These are phyloP conservation scores for Peniophora sp. DNA, from an alignment of 1,284 basidiomycete genomes.

Conservation along the genomic window DNA sequence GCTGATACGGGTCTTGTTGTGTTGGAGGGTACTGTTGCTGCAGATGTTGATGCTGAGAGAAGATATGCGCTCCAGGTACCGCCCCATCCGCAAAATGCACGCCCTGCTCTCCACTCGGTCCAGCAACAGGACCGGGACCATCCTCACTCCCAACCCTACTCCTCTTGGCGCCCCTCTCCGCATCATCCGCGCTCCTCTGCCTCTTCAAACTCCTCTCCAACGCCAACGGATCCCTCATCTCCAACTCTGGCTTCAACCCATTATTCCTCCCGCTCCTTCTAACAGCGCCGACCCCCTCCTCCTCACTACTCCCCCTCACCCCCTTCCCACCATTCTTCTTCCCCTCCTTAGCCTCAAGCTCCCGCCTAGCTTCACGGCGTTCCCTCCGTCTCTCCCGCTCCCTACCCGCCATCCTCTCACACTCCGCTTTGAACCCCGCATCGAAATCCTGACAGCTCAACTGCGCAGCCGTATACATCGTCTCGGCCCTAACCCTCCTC, in stretches of 20 bases:
- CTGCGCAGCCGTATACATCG: constrained; percentile 84
- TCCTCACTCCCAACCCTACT: constrained; percentile 38
- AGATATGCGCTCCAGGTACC: too few species aligned
- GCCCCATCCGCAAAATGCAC: too few species aligned
- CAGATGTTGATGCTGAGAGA: too few species aligned
- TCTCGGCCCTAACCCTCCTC: constrained; percentile 73
- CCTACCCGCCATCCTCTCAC: constrained; percentile 80
- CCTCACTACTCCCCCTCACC: constrained; percentile 40
- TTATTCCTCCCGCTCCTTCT: constrained; percentile 65
- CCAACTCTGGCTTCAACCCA: constrained; percentile 61
- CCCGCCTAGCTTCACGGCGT: constrained; percentile 42
- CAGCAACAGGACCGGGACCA: too few species aligned
- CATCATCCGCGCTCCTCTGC: constrained; percentile 49
- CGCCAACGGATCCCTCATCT: constrained; percentile 62
- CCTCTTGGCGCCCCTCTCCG: constrained; percentile 54
- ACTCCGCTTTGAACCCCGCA: constrained; percentile 73
- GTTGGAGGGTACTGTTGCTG: too few species aligned
- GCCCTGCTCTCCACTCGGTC: too few species aligned
- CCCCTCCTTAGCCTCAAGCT: constrained; percentile 37
- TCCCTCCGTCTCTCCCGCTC: constrained; percentile 67
- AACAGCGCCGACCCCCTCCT: constrained; percentile 32
- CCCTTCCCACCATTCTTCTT: constrained; percentile 28
- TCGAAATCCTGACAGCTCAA: constrained; percentile 91
- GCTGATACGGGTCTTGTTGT: too few species aligned
- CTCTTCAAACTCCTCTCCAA: constrained; percentile 69